These are phyloP conservation scores for Mucor mucedo DNA, from an alignment of 371 early-diverging fungal genomes.

Conservation along the genomic window DNA sequence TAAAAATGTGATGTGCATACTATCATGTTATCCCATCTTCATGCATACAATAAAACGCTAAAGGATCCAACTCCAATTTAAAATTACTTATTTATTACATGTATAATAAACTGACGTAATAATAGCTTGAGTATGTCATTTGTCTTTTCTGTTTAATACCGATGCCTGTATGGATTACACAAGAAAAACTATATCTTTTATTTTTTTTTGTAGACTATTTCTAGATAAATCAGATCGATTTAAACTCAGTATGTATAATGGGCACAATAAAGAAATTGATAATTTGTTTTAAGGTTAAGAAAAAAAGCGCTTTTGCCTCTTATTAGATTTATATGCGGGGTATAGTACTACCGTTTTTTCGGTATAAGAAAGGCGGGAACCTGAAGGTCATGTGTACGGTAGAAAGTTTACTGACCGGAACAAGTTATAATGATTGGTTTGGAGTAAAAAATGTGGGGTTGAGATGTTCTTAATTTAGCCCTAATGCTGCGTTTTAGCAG, in stretches of 20 bases:
- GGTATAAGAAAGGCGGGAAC: conserved; percentile 33
- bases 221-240: too few species aligned
- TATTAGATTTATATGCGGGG: conserved; percentile 2
- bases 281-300: conserved; percentile 2
- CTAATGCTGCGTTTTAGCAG: conserved; percentile 12
- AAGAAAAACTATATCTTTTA: conserved; percentile 3
- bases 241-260: too few species aligned
- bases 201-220: background rate
- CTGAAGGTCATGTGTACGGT: conserved; percentile 23
- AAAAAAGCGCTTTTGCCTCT: background rate
- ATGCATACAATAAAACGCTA: background rate
- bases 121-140: background rate
- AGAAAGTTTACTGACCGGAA: conserved; percentile 22
- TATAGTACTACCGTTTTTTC: conserved; percentile 20
- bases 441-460: conserved; percentile 35
- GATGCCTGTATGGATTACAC: background rate
- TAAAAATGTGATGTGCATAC: conserved; percentile 1
- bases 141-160: background rate
- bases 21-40: background rate
- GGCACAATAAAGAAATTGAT: background rate
- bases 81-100: background rate
- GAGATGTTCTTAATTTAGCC: conserved; percentile 10
- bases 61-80: background rate
- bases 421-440: conserved; percentile 29
- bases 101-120: background rate